A percentile compares a stretch with the other conserved stretches of the same genome.
Evolutionary conservation across 2,329 filamentous ascomycete genomes (phyloP).

Genomic region (Fusarium foetens): DNA sequence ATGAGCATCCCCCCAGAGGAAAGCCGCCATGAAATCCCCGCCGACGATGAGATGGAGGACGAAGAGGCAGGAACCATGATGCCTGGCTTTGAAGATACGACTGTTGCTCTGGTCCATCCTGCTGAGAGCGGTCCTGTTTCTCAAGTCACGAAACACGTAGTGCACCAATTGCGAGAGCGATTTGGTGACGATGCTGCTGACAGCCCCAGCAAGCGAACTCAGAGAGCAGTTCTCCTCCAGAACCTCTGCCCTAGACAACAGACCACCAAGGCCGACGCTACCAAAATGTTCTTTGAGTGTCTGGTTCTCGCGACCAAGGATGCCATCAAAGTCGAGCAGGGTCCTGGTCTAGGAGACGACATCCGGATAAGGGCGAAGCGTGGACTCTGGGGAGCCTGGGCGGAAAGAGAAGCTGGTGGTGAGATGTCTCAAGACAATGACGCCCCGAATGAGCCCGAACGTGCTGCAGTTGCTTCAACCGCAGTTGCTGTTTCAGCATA

Average conservation of each 20-base stretch:
- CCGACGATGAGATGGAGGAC: slow-evolving; percentile 60
- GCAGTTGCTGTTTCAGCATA: slow-evolving; percentile 54
- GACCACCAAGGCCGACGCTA: slow-evolving; percentile 89
- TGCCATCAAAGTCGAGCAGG: slow-evolving; percentile 95
- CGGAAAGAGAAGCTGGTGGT: slow-evolving; percentile 77
- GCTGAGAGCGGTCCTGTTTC: slow-evolving; percentile 88
- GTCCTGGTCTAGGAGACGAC: slow-evolving; percentile 76
- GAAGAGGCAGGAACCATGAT: slow-evolving; percentile 56
- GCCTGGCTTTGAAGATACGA: slow-evolving; percentile 82
- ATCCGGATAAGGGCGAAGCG: slow-evolving; percentile 90
- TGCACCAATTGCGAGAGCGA: slow-evolving; percentile 89
- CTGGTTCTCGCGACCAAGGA: slow-evolving; percentile 97
- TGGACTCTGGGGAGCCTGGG: slow-evolving; percentile 97
- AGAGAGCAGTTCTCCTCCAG: slow-evolving; percentile 85
- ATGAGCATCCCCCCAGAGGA: slow-evolving; percentile 66
- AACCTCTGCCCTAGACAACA: slow-evolving; percentile 84
- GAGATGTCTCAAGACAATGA: slow-evolving; percentile 64
- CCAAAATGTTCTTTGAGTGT: slow-evolving; percentile 99
- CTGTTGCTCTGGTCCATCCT: slow-evolving; percentile 78
- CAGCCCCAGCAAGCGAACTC: slow-evolving; percentile 77
- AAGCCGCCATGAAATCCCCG: slow-evolving; percentile 73
- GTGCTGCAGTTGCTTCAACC: slow-evolving; percentile 45
- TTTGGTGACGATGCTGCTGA: slow-evolving; percentile 80
- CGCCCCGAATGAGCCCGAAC: slow-evolving; percentile 52
- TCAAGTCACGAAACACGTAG: slow-evolving; percentile 91